Evolutionary conservation across 257 asterid species (phyloP), one percentile per base, ranked within the genome.

Genomic region (Buddleja alternifolia): DNA sequence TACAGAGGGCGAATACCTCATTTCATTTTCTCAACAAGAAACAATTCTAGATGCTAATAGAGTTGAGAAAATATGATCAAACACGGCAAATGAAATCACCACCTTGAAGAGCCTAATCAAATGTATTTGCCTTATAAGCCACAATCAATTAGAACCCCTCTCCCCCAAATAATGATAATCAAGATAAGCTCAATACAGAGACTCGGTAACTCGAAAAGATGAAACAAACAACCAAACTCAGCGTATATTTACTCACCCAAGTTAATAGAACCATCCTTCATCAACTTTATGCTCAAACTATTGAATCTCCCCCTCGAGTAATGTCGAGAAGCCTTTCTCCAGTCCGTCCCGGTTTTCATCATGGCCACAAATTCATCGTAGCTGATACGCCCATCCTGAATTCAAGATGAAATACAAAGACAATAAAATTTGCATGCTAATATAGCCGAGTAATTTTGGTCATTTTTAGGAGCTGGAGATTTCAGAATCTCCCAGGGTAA

Each of bases 281-380:
- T 85, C 86, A 90, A 73, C 85, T 88, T 90, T 74, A 85, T 85
- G 79, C 97, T 86, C 71, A 90, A 76, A 76, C 94, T 90, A 66
- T 90, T 90, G 80, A 90, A 90, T 80, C 97, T 82, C 77, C 97
- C 97, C 80, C 97, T 77, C 4, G 97, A 90, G 75, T 90, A 90
- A 83, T 90, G 97, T 58, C 97, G 90, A 45, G 97, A 90, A 45
- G 97, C 97, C 84, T 90, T 90, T 81, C 97, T 90, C 97, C 96
- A 89, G 58, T 89, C 94, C 11, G 96, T 89, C 63, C 96, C 96
- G 7, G 96, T 84, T 79, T 80, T 90, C 97, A 90, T 90, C 97
- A 91, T 91, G 58, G 96, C 97, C 57, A 82, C 91, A 47, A 91
- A 91, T 76, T 91, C 97, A 41, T 91, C 95, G 39, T 83, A 91